These are phyloP conservation scores for Heterobasidion annosum DNA, from an alignment of 1,284 basidiomycete genomes.

Conservation along the genomic window DNA sequence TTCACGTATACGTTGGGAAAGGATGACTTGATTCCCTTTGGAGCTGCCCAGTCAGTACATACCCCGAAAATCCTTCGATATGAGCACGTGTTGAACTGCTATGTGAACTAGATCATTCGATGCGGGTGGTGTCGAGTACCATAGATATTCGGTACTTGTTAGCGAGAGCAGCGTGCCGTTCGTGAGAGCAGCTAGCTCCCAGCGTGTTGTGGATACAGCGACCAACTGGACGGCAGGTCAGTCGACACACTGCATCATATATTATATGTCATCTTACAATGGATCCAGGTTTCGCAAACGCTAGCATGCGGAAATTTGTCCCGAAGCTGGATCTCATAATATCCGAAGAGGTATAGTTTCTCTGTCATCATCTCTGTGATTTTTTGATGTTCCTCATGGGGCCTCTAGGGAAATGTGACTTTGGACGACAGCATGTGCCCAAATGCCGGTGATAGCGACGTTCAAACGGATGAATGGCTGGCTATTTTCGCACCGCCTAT, in stretches of 20 bases:
- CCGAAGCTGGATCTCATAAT: conserved; percentile 46
- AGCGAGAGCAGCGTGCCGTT: conserved; percentile 44
- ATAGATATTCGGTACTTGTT: conserved; percentile 45
- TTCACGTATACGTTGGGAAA: conserved; percentile 56
- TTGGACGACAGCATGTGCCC: conserved; percentile 65
- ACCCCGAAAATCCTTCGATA: neutral
- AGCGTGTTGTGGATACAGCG: conserved; percentile 60
- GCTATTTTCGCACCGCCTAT: conserved; percentile 47
- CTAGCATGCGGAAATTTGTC: conserved; percentile 12
- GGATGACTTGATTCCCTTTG: conserved; percentile 59
- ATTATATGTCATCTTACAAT: neutral
- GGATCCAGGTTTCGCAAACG: conserved; percentile 38
- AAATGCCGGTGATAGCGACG: conserved; percentile 37
- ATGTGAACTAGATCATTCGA: conserved; percentile 32
- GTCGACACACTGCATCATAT: conserved; percentile 3
- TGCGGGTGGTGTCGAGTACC: conserved; percentile 37
- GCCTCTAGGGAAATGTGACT: conserved; percentile 55
- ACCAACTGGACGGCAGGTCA: conserved; percentile 64
- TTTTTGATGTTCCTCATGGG: neutral
- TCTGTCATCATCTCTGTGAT: conserved; percentile 1
- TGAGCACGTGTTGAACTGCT: no score
- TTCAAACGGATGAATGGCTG: conserved; percentile 43
- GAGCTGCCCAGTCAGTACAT: conserved; percentile 54
- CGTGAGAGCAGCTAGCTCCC: conserved; percentile 50
- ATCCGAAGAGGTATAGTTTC: conserved; percentile 33